Evolutionary conservation across 2,329 filamentous ascomycete genomes (phyloP).

Genomic region (Alternaria atra): DNA sequence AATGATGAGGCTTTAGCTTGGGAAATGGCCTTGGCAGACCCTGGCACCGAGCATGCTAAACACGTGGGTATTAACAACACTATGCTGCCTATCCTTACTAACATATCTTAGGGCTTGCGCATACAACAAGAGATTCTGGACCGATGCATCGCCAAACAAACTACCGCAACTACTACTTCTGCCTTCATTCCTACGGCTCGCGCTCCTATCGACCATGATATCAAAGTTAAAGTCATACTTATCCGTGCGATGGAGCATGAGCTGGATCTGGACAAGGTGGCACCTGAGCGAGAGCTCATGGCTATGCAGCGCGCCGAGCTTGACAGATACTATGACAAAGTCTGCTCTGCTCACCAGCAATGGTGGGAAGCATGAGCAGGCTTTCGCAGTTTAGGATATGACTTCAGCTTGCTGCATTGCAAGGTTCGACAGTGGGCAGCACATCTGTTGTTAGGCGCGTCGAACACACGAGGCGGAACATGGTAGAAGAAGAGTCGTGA

Average conservation of each 20-base stretch:
- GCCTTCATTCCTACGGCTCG: too few species aligned
- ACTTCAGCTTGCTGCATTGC: background rate
- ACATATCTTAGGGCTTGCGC: background rate
- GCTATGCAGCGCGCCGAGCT: conserved; percentile 17
- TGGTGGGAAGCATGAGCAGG: conserved; percentile 8
- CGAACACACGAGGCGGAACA: background rate
- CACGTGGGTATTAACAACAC: background rate
- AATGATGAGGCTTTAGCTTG: background rate
- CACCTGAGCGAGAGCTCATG: conserved; percentile 11
- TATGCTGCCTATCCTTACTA: background rate
- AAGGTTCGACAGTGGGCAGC: background rate
- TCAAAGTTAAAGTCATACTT: conserved; percentile 1
- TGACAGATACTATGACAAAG: conserved; percentile 2
- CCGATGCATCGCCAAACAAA: background rate
- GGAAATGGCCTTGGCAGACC: background rate
- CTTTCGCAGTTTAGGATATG: background rate
- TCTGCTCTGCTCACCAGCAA: conserved; percentile 11
- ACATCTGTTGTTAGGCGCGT: background rate
- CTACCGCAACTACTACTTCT: background rate
- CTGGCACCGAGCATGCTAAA: background rate
- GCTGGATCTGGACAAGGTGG: conserved; percentile 15
- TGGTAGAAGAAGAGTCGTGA: background rate
- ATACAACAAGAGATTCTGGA: background rate
- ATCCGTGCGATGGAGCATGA: conserved; percentile 22
- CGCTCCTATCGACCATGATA: background rate